Conservation (phyloP, 768 basidiomycete genomes). For the Pleurotus tuoliensis region DNA sequence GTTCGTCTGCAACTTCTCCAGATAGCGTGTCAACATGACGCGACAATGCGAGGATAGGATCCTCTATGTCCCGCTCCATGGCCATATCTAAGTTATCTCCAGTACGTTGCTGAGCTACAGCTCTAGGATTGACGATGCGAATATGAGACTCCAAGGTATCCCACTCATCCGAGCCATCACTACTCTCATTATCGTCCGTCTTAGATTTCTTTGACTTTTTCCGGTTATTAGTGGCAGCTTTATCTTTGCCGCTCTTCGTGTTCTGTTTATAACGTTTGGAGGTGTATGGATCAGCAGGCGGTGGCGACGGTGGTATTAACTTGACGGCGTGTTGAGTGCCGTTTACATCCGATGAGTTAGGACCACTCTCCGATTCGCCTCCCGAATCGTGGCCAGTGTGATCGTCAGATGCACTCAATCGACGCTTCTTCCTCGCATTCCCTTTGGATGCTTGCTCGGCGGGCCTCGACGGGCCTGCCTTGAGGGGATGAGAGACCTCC, state of each 20-base stretch:
- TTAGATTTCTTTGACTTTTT: conserved; percentile 39
- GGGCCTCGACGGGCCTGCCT: background rate
- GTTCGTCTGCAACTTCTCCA: background rate
- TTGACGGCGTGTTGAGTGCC: conserved; percentile 13
- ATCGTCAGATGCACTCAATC: background rate
- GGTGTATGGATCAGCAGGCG: conserved; percentile 31
- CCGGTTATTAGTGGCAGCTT: conserved; percentile 13
- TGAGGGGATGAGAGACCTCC: background rate
- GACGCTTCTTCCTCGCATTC: background rate
- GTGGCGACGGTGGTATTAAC: conserved; percentile 71
- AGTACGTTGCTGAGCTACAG: background rate
- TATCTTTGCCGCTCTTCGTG: conserved; percentile 33
- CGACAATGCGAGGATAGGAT: conserved; percentile 2
- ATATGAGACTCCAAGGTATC: conserved; percentile 18
- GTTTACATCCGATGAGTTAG: background rate
- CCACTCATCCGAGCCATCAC: conserved; percentile 21
- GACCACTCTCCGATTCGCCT: background rate
- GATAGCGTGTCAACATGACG: background rate
- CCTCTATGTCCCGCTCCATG: conserved; percentile 11
- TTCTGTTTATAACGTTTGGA: conserved; percentile 16
- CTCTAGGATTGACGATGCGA: conserved; percentile 20
- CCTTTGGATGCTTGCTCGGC: background rate
- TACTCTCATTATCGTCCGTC: conserved; percentile 22
- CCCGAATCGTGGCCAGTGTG: background rate
- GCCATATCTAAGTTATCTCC: background rate